Evolutionary conservation across 495 filamentous ascomycete species (phyloP), one percentile per base, ranked within the genome.

Genomic region (Terfezia boudieri): DNA sequence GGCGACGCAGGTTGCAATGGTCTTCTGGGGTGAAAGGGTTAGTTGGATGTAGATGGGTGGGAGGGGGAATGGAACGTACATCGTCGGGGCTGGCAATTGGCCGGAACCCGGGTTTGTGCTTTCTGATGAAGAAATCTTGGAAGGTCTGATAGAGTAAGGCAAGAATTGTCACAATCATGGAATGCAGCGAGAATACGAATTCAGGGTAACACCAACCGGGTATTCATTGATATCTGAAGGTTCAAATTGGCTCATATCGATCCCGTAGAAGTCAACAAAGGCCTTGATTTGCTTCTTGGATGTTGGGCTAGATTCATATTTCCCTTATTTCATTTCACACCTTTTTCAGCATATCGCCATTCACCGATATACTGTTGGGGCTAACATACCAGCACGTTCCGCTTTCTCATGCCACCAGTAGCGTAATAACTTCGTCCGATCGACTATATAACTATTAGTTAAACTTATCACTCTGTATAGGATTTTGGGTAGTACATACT

Each of bases 81-180:
- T 10, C 38, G 55, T 70, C 56, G 12, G 53, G 32, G n/a, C 59
- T 60, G 20, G 60, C 52, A 12, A 68, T 67, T 0, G 68, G 67
- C 10, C 69, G 58, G 7, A 59, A 51, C 0, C 54, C 60, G 11
- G 60, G 56, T 11, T 56, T 60, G 53, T 69, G 67, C 17, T 61
- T 53, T 9, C 66, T 63, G 26, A 64, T 56, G 54, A 71, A 69
- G 56, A 69, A 71, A 20, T 67, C 66, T 43, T 69, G 62, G 58
- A 69, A 68, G 3, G 58, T 64, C 36, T 32, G 26, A 32, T 7
- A 32, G 26, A 7, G 26, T 32, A 7, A 32, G 7, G 26, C 43
- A 17, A 36, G 43, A 49, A n/a, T 20, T 32, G 26, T 32, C 26
- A n/a, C n/a, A 32, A 7, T 32, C 4, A 20, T 17, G n/a, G 35